phyloP scores from a whole-genome alignment of 139 green algal species.

The Chlorokybus atmophyticus region DNA sequence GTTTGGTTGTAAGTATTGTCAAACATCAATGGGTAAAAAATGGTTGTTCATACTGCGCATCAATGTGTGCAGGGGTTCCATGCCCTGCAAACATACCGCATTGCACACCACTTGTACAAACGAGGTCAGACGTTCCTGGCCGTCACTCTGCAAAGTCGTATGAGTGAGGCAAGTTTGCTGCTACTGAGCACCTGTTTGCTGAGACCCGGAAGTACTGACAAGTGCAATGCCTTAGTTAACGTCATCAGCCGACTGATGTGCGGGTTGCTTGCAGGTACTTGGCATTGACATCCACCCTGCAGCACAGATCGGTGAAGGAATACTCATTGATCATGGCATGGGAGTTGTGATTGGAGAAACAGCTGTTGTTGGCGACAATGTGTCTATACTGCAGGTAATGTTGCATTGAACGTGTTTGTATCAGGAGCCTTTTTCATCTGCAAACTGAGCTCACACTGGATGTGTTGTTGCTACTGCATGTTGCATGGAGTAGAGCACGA shows the following conservation, averaged over 20 bases:
- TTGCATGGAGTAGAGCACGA: too few species aligned
- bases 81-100: constrained; percentile 76
- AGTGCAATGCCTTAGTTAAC: neutral
- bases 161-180: constrained; percentile 18
- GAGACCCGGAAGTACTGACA: neutral
- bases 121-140: constrained; percentile 63
- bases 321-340: constrained; percentile 91
- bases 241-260: neutral
- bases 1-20: too few species aligned
- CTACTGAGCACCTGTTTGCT: neutral
- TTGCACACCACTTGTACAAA: constrained; percentile 78
- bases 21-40: too few species aligned
- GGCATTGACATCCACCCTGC: constrained; percentile 87
- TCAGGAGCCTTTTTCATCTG: too few species aligned
- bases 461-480: too few species aligned
- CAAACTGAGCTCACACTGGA: too few species aligned
- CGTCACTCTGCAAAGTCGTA: constrained; percentile 40
- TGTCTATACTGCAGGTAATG: constrained; percentile 53
- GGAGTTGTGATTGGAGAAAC: constrained; percentile 88
- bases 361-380: constrained; percentile 71
- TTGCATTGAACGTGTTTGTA: too few species aligned
- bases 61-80: constrained; percentile 59
- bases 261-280: constrained; percentile 52
- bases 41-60: too few species aligned
- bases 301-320: constrained; percentile 76